Conservation (phyloP, 768 basidiomycete species). For the Leccinum boreale region DNA sequence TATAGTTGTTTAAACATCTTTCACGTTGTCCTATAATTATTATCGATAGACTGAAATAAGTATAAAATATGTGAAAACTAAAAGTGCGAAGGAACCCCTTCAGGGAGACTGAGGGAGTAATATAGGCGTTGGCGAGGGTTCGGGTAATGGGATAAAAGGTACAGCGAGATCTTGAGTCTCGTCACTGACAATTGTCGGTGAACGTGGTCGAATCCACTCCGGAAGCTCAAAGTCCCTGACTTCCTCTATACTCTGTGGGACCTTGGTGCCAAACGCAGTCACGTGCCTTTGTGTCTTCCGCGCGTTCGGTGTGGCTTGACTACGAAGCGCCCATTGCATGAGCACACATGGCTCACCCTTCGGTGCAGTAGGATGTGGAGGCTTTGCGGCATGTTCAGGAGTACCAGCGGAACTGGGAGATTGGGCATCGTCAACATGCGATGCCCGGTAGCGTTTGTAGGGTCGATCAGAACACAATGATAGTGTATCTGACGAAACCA, state of each 20-base stretch:
- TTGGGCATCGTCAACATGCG: constrained; percentile 20
- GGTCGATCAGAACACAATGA: constrained; percentile 29
- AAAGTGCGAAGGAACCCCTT: constrained; percentile 4
- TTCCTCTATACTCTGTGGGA: constrained; percentile 48
- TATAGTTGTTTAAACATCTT: constrained; percentile 12
- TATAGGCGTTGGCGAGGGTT: constrained; percentile 7
- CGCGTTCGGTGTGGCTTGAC: constrained; percentile 39
- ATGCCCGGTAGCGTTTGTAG: constrained; percentile 27
- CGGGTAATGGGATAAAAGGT: constrained; percentile 3
- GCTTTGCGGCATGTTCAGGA: constrained; percentile 19
- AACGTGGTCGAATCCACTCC: constrained; percentile 40
- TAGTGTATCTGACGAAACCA: constrained; percentile 28
- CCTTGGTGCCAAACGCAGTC: constrained; percentile 57
- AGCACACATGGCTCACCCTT: constrained; percentile 35
- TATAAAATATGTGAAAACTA: constrained; percentile 27
- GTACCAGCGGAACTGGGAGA: constrained; percentile 19
- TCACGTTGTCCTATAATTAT: not conserved
- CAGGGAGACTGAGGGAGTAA: constrained; percentile 3
- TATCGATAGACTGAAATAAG: constrained; percentile 24
- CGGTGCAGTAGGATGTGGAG: constrained; percentile 1
- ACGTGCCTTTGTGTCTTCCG: constrained; percentile 52
- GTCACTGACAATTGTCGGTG: constrained; percentile 14
- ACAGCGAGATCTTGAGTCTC: constrained; percentile 1
- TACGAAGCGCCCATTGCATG: constrained; percentile 51
- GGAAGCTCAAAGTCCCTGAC: constrained; percentile 57